phyloP scores from a whole-genome alignment of 2,329 filamentous ascomycete genomes.

The Coniosporium tulheliwenetii region DNA sequence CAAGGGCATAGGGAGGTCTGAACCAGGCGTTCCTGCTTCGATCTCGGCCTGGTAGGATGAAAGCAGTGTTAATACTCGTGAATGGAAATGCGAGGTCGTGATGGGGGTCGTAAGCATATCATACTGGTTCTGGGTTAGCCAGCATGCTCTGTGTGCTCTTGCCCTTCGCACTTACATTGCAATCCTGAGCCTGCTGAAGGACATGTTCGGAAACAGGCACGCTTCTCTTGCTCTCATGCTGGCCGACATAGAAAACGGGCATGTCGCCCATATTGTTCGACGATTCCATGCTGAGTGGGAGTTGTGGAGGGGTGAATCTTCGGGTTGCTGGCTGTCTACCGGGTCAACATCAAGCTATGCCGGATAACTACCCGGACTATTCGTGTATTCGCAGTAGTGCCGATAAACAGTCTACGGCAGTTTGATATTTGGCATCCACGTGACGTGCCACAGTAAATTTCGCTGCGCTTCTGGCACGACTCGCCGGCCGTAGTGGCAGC shows the following conservation, averaged over 20 bases:
- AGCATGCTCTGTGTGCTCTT: neutral
- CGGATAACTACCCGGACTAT: no score
- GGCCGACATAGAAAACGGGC: slow-evolving; percentile 52
- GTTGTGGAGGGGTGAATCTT: neutral
- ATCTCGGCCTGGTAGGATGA: slow-evolving; percentile 37
- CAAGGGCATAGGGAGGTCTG: slow-evolving; percentile 25
- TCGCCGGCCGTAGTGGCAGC: no score
- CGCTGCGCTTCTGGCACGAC: no score
- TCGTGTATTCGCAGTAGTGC: no score
- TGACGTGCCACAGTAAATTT: no score
- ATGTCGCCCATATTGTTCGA: slow-evolving; percentile 13
- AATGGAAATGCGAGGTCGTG: slow-evolving; percentile 57
- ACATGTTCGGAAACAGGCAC: slow-evolving; percentile 47
- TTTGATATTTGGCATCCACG: neutral
- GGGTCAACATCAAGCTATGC: no score
- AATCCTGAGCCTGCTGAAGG: slow-evolving; percentile 51
- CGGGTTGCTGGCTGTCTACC: no score
- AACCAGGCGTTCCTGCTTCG: slow-evolving; percentile 22
- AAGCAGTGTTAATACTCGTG: slow-evolving; percentile 48
- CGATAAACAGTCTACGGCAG: no score
- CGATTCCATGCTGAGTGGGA: slow-evolving; percentile 12
- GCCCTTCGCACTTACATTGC: slow-evolving; percentile 38
- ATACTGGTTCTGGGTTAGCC: slow-evolving; percentile 38
- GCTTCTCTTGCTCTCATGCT: slow-evolving; percentile 52
- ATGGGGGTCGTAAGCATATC: slow-evolving; percentile 66